Conservation (phyloP, 768 basidiomycete species). For the Psilocybe tampanensis region DNA sequence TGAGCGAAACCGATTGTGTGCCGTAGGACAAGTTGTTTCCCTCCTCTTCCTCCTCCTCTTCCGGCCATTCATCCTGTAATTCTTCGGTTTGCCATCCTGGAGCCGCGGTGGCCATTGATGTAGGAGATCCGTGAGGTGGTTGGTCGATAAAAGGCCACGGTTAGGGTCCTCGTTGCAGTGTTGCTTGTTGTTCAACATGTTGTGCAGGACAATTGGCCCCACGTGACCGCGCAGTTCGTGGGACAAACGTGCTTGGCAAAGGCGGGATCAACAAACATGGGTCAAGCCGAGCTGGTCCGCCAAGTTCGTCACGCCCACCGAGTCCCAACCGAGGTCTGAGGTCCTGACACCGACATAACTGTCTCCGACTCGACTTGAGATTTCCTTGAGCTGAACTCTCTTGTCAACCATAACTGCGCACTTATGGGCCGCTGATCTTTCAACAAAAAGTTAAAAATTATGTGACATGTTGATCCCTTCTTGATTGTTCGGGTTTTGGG, state of each 20-base stretch:
- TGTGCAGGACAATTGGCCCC: neutral
- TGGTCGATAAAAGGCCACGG: conserved; percentile 1
- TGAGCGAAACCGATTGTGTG: conserved; percentile 62
- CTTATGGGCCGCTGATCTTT: conserved; percentile 3
- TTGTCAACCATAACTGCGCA: conserved; percentile 9
- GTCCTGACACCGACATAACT: neutral
- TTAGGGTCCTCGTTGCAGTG: conserved; percentile 6
- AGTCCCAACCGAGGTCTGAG: conserved; percentile 1
- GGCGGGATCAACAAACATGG: conserved; percentile 7
- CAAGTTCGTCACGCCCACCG: neutral
- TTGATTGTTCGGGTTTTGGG: conserved; percentile 11
- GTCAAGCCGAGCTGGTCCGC: neutral
- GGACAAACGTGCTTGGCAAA: conserved; percentile 9
- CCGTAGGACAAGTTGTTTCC: conserved; percentile 44
- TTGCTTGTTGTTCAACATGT: conserved; percentile 15
- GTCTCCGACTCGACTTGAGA: neutral
- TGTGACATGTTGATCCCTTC: conserved; percentile 9
- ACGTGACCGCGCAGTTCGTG: conserved; percentile 21
- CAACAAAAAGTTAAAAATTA: neutral
- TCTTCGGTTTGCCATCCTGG: conserved; percentile 91
- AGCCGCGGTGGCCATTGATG: conserved; percentile 32
- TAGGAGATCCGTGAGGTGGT: conserved; percentile 10
- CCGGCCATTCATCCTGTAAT: conserved; percentile 91
- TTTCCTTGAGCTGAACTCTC: neutral
- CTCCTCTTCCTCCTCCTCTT: conserved; percentile 60